Conservation (phyloP, 495 filamentous ascomycete species). For the Chaetomium fimeti region DNA sequence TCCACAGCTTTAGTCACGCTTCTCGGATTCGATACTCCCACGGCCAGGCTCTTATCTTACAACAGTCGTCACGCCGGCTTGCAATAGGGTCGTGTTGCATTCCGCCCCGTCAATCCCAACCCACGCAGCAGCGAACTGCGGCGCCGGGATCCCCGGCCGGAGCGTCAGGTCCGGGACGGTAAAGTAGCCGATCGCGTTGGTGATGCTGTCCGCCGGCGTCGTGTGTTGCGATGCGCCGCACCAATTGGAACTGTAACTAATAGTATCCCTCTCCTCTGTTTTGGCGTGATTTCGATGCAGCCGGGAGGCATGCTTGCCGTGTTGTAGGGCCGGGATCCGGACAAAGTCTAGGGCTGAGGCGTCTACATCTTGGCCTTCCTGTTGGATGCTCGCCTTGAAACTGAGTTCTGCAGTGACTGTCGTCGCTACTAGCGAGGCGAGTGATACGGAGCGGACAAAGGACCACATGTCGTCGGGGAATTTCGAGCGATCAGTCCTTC, state of each 20-base stretch:
- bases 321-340: slow-evolving; percentile 23
- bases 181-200: slow-evolving; percentile 31
- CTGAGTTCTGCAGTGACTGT: slow-evolving; percentile 24
- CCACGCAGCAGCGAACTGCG: slow-evolving; percentile 35
- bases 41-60: slow-evolving; percentile 15
- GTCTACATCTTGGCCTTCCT: slow-evolving; percentile 20
- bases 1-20: neutral
- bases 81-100: slow-evolving; percentile 31
- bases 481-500: neutral
- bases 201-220: slow-evolving; percentile 21
- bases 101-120: slow-evolving; percentile 37
- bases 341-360: slow-evolving; percentile 22
- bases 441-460: slow-evolving; percentile 16
- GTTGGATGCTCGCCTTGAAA: slow-evolving; percentile 26
- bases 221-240: slow-evolving; percentile 35
- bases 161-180: slow-evolving; percentile 30
- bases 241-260: slow-evolving; percentile 37
- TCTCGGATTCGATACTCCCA: neutral
- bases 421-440: slow-evolving; percentile 20
- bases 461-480: slow-evolving; percentile 25
- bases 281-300: neutral
- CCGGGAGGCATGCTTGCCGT: slow-evolving; percentile 19
- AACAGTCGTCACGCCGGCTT: slow-evolving; percentile 36
- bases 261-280: slow-evolving; percentile 17
- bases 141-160: slow-evolving; percentile 21